A percentile compares a stretch with the other conserved stretches of the same genome.
phyloP scores from a whole-genome alignment of 2,329 filamentous ascomycete species.

The Aspergillus sp. region DNA sequence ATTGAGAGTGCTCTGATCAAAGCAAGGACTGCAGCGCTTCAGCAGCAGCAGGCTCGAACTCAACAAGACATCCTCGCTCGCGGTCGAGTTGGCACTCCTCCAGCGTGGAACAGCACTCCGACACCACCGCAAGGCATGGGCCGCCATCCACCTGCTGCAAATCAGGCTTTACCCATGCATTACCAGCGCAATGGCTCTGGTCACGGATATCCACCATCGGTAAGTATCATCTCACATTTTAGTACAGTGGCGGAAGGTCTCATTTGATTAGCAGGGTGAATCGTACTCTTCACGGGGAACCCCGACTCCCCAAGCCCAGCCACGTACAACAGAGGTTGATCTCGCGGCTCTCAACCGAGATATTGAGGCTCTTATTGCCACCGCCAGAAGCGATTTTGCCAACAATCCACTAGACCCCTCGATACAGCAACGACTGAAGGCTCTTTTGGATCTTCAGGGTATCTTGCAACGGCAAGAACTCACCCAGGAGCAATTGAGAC shows the following conservation, averaged over 20 bases:
- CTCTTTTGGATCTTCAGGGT: conserved; percentile 80
- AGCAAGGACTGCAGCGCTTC: conserved; percentile 61
- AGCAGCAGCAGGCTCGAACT: conserved; percentile 52
- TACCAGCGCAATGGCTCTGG: conserved; percentile 35
- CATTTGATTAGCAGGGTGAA: conserved; percentile 19
- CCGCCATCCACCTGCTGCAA: conserved; percentile 40
- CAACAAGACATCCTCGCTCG: conserved; percentile 59
- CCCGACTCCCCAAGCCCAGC: conserved; percentile 36
- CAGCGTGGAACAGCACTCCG: conserved; percentile 69
- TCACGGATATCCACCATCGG: conserved; percentile 27
- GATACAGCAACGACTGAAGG: conserved; percentile 77
- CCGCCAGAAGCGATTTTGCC: conserved; percentile 72
- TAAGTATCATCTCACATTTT: conserved; percentile 13
- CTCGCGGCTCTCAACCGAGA: conserved; percentile 79
- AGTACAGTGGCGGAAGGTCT: neutral
- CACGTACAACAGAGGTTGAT: conserved; percentile 45
- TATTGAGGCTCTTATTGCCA: conserved; percentile 74
- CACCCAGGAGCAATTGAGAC: conserved; percentile 76
- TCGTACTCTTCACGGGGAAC: conserved; percentile 18
- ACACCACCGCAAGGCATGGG: conserved; percentile 64
- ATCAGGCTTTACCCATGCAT: conserved; percentile 22
- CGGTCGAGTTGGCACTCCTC: conserved; percentile 54
- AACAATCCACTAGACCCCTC: conserved; percentile 73
- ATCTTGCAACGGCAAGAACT: conserved; percentile 77
- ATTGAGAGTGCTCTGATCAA: conserved; percentile 95